Evolutionary conservation across 495 filamentous ascomycete species (phyloP).

Genomic region (Penicillium paxilli): DNA sequence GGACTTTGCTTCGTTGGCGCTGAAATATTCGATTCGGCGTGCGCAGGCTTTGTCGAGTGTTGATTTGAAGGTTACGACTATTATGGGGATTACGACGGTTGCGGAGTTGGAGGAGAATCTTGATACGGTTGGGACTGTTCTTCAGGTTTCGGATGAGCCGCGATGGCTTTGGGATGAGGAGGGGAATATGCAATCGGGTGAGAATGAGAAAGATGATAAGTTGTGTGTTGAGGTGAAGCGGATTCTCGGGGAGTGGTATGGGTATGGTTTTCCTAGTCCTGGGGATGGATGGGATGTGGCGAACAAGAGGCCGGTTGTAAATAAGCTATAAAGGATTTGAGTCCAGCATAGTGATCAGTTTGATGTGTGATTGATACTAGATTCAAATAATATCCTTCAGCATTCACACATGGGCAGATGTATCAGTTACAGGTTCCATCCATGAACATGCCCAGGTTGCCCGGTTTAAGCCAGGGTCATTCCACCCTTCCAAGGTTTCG

Average conservation of each 20-base stretch:
- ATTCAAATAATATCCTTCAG: no score
- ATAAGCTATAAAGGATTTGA: constrained; percentile 6
- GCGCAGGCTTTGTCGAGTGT: constrained; percentile 10
- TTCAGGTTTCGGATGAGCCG: constrained; percentile 1
- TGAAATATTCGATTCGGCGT: constrained; percentile 16
- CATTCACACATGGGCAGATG: no score
- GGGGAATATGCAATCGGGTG: neutral
- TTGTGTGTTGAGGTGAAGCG: constrained; percentile 7
- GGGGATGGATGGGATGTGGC: constrained; percentile 20
- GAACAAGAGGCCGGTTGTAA: constrained; percentile 1
- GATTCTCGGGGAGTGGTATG: constrained; percentile 14
- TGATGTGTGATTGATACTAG: no score
- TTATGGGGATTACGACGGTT: constrained; percentile 20
- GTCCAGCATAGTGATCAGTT: no score
- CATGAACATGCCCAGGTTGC: no score
- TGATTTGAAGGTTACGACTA: constrained; percentile 16
- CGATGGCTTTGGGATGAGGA: constrained; percentile 11
- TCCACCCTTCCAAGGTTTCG: no score
- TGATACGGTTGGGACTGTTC: constrained; percentile 10
- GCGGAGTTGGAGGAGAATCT: constrained; percentile 20
- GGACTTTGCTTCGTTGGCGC: constrained; percentile 52
- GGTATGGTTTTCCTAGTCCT: constrained; percentile 20
- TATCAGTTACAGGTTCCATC: no score
- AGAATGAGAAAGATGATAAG: neutral
- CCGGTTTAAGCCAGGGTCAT: no score